Base-by-base conservation (phyloP, 23 red algal genomes). In the Cyanidiococcus yangmingshanensis region DNA sequence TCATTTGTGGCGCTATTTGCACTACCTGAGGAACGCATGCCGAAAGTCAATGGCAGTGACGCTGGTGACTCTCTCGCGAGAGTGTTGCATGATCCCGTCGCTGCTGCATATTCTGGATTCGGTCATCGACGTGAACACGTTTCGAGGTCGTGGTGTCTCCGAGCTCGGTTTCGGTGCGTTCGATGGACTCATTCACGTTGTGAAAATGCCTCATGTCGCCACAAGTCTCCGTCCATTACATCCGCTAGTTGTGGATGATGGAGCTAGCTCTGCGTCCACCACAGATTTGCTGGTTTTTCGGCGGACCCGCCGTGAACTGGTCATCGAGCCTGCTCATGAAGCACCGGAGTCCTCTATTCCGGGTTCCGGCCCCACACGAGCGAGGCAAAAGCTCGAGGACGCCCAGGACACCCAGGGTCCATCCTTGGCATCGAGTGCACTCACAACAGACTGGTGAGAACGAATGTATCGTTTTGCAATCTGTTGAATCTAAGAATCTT, bases 121-220 rank as follows among this genome's bases (percentile, higher is more conserved):
- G 3, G n/a, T 71, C 16, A 71, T 71, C 63, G 63, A 71, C 32
- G 63, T 71, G 12, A 71, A 71, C 27, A 71, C n/a, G n/a, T 71
- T 71, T 30, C 16, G 63, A 25, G 63, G 63, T 29, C 3, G 27
- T 2, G 63, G 63, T 3, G 32, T 35, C 7, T 12, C 63, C 7
- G n/a, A 71, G 21, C 63, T 71, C n/a, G 63, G 63, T 7, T 29
- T 71, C 7, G 63, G 63, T 30, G 63, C 21, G 7, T 71, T 32
- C 63, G n/a, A 71, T 35, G 63, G 63, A 12, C n/a, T 71, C n/a
- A 32, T 71, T 25, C 32, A 71, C 32, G 3, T 29, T 2, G 7
- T 71, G n/a, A 32, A 32, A 35, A 35, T 35, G 63, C 12, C 63
- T 32, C 12, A 3, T 3, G n/a, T 71, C 16, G 16, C 63, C 16